Percentiles rank a stretch among this genome's conserved stretches.
These are phyloP conservation scores for Grosmannia serpens DNA, from an alignment of 2,329 filamentous ascomycete species.

Conservation along the genomic window DNA sequence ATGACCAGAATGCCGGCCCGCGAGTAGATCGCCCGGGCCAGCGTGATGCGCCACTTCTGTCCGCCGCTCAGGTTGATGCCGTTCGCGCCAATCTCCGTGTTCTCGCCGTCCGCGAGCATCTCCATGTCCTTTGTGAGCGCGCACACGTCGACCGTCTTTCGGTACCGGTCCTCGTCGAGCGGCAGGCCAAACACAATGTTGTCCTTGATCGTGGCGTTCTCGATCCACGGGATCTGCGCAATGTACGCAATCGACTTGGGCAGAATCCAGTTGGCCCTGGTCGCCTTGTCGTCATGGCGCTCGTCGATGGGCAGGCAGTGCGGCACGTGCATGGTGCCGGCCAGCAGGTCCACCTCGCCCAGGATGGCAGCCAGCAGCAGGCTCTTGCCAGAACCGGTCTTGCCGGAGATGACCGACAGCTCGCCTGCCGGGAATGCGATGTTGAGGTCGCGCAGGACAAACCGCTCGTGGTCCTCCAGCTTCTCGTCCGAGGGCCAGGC, in stretches of 20 bases:
- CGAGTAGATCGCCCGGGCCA: conserved; percentile 71
- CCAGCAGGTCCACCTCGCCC: conserved; percentile 60
- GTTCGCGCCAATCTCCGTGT: conserved; percentile 73
- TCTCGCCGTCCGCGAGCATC: conserved; percentile 64
- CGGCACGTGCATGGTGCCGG: conserved; percentile 48
- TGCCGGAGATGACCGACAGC: conserved; percentile 63
- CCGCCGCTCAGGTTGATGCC: conserved; percentile 77
- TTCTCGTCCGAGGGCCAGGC: conserved; percentile 62
- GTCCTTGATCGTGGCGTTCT: conserved; percentile 66
- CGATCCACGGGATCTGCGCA: conserved; percentile 74
- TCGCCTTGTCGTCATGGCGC: conserved; percentile 52
- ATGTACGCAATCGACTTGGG: conserved; percentile 62
- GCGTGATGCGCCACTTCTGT: conserved; percentile 71
- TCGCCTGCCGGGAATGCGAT: conserved; percentile 56
- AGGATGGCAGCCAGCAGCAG: conserved; percentile 62
- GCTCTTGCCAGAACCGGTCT: conserved; percentile 70
- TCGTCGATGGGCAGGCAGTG: conserved; percentile 36
- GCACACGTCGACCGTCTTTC: conserved; percentile 58
- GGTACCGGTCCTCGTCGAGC: conserved; percentile 56
- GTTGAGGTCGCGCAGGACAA: conserved; percentile 53
- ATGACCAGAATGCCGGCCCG: conserved; percentile 64
- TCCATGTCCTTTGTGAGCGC: conserved; percentile 65
- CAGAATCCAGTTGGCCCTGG: conserved; percentile 55
- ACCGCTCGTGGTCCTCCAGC: conserved; percentile 45
- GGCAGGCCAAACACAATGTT: conserved; percentile 73